These are phyloP conservation scores for Aspergillus pseudoterreus DNA, from an alignment of 2,329 filamentous ascomycete species.

Conservation along the genomic window DNA sequence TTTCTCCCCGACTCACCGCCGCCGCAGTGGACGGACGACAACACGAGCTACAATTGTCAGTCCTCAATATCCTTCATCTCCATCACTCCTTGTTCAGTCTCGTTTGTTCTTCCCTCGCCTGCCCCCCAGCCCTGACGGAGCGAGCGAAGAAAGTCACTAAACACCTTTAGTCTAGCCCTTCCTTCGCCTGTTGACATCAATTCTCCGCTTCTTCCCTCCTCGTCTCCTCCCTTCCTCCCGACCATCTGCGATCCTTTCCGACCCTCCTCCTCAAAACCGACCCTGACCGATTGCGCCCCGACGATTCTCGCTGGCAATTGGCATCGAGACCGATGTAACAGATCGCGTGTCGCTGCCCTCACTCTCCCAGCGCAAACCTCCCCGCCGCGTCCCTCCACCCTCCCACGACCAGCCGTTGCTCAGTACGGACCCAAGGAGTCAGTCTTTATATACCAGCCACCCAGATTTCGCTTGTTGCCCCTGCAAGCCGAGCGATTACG, in stretches of 20 bases:
- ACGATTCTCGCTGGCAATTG: conserved; percentile 12
- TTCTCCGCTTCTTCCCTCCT: background rate
- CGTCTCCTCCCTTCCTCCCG: conserved; percentile 1
- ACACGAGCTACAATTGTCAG: no score
- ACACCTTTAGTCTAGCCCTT: background rate
- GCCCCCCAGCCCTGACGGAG: background rate
- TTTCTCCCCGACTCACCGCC: background rate
- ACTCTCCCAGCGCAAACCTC: conserved; percentile 16
- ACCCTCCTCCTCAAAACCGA: background rate
- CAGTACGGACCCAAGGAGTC: background rate
- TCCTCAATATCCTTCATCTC: background rate
- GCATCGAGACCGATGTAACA: conserved; percentile 22
- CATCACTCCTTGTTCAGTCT: background rate
- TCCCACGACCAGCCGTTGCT: conserved; percentile 3
- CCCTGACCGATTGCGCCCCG: conserved; percentile 1
- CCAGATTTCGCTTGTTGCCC: no score
- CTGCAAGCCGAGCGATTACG: background rate
- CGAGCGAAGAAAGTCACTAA: background rate
- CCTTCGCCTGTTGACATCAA: background rate
- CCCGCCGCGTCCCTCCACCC: conserved; percentile 9
- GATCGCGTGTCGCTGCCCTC: conserved; percentile 19
- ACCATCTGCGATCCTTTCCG: background rate
- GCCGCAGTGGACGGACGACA: background rate
- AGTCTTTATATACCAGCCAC: no score
- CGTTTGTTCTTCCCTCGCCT: background rate